These are phyloP conservation scores for Corylus avellana DNA, from an alignment of 306 rosid species.

Conservation along the genomic window DNA sequence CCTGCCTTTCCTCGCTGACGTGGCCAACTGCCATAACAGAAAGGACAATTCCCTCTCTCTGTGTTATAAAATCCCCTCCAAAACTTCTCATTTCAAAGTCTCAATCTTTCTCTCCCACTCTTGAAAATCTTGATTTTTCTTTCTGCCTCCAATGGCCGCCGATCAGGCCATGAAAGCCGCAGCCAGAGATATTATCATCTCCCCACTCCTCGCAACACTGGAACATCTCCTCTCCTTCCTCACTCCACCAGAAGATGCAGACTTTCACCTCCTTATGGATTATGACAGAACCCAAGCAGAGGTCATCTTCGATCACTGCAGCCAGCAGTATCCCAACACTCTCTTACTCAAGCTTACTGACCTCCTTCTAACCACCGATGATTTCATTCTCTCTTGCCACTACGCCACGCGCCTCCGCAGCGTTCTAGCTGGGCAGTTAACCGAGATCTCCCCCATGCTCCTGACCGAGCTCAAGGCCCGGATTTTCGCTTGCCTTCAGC, in stretches of 20 bases:
- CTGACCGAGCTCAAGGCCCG: background rate
- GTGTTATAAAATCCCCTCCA: background rate
- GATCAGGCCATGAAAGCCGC: background rate
- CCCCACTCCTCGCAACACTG: too few species aligned
- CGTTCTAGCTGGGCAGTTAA: background rate
- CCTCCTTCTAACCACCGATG: background rate
- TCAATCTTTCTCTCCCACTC: too few species aligned
- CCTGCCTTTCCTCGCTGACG: background rate
- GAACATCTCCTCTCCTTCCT: background rate
- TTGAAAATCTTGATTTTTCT: too few species aligned
- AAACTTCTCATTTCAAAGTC: too few species aligned
- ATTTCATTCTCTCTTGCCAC: background rate
- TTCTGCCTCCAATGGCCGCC: too few species aligned
- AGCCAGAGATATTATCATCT: background rate
- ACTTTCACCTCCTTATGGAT: too few species aligned
- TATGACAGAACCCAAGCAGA: too few species aligned
- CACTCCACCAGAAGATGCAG: background rate
- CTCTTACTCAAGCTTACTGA: conserved; percentile 19
- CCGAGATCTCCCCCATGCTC: background rate
- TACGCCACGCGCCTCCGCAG: background rate
- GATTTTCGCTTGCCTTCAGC: background rate
- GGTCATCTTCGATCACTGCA: background rate
- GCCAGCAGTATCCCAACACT: conserved; percentile 14
- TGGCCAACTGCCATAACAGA: background rate
- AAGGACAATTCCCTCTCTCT: background rate